phyloP scores from a whole-genome alignment of 495 filamentous ascomycete genomes.

The Darksidea phi region DNA sequence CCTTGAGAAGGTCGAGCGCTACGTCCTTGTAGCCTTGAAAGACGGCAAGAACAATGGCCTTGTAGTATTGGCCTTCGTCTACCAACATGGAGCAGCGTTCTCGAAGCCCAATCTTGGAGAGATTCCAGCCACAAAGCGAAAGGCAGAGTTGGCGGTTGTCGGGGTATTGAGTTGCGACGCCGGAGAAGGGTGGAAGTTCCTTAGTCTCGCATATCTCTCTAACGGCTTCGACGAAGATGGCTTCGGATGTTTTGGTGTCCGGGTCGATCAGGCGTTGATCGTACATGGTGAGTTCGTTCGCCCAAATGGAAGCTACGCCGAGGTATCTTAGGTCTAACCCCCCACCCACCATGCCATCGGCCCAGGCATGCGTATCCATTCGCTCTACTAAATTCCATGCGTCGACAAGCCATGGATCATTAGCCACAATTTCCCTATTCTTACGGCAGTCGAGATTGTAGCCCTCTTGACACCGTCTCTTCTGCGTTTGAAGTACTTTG shows the following conservation, averaged over 20 bases:
- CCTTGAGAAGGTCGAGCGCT: conserved; percentile 42
- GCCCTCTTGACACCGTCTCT: conserved; percentile 62
- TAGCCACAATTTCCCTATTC: conserved; percentile 65
- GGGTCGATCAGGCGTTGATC: conserved; percentile 34
- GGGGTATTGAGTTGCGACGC: conserved; percentile 61
- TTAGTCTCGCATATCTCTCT: conserved; percentile 50
- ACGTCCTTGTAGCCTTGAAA: conserved; percentile 45
- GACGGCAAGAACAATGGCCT: conserved; percentile 53
- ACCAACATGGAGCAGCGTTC: conserved; percentile 54
- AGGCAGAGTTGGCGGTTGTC: conserved; percentile 78
- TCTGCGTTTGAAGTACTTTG: conserved; percentile 42
- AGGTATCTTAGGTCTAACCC: conserved; percentile 80
- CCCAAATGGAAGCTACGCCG: conserved; percentile 80
- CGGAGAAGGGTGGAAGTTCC: conserved; percentile 51
- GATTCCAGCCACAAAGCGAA: conserved; percentile 71
- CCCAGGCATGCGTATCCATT: conserved; percentile 49
- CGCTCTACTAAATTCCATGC: conserved; percentile 59
- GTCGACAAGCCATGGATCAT: conserved; percentile 72
- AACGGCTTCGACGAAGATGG: conserved; percentile 51
- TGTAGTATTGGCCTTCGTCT: conserved; percentile 69
- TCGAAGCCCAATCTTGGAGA: conserved; percentile 62
- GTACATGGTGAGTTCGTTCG: conserved; percentile 62
- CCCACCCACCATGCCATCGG: conserved; percentile 71
- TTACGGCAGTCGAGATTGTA: conserved; percentile 73
- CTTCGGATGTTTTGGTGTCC: conserved; percentile 23